Conservation (phyloP, 345 rosid genomes). For the Salix purpurea region DNA sequence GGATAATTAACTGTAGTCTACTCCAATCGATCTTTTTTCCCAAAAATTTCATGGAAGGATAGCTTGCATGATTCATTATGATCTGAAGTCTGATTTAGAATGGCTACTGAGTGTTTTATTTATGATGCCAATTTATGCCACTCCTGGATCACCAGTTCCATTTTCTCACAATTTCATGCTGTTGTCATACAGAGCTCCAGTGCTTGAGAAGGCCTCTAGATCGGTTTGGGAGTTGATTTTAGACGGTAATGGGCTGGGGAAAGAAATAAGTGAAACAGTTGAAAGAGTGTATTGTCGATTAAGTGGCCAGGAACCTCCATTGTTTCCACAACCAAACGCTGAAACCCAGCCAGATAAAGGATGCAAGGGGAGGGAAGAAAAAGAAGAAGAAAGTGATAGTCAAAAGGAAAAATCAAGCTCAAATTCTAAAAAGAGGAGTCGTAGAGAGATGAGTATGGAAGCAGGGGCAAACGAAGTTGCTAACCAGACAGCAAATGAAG, state of each 20-base stretch:
- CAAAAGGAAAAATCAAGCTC: constrained; percentile 42
- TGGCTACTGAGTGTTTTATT: not conserved
- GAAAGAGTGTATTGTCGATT: constrained; percentile 73
- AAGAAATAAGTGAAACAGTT: constrained; percentile 47
- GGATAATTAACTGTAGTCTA: not conserved
- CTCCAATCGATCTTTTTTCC: not conserved
- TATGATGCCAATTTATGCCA: not conserved
- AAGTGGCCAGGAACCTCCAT: constrained; percentile 74
- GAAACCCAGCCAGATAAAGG: constrained; percentile 36
- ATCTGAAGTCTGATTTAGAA: not conserved
- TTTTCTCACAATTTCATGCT: not conserved
- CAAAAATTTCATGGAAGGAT: not conserved
- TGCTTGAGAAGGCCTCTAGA: constrained; percentile 88
- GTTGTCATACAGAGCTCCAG: constrained; percentile 56
- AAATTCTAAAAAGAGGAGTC: constrained; percentile 55
- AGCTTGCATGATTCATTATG: not conserved
- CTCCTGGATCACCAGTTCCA: not conserved
- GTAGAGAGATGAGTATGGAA: constrained; percentile 39
- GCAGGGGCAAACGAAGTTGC: constrained; percentile 21
- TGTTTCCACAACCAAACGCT: constrained; percentile 41
- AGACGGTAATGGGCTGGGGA: constrained; percentile 70
- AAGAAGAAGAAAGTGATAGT: constrained; percentile 26
- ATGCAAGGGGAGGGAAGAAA: constrained; percentile 35
- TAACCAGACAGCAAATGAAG: constrained; percentile 23
- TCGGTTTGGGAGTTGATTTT: constrained; percentile 98